Conservation (phyloP, 768 basidiomycete genomes). For the Multifurca ochricompacta region DNA sequence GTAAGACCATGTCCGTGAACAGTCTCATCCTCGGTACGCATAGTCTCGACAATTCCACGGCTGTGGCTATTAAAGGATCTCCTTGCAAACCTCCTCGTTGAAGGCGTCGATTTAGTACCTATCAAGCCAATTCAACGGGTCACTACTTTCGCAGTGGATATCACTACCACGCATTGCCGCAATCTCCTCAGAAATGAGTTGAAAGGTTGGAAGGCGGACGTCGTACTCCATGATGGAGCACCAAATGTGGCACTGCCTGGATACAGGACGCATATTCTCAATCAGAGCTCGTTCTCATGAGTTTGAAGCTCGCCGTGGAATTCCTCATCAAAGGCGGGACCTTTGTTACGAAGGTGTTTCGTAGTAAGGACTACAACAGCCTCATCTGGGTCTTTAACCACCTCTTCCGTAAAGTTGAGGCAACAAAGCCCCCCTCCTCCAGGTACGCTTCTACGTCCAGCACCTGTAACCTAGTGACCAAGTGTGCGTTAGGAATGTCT, state of each 20-base stretch:
- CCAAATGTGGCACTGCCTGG: slow-evolving; percentile 99
- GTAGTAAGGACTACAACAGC: slow-evolving; percentile 96
- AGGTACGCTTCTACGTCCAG: slow-evolving; percentile 44
- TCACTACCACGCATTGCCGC: slow-evolving; percentile 88
- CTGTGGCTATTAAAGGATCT: neutral
- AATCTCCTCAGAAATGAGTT: slow-evolving; percentile 77
- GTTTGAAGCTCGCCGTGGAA: slow-evolving; percentile 90
- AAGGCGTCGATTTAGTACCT: slow-evolving; percentile 91
- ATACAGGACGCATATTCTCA: slow-evolving; percentile 97
- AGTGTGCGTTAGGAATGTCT: slow-evolving; percentile 69
- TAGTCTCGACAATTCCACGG: neutral
- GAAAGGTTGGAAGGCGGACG: slow-evolving; percentile 98
- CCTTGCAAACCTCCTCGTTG: neutral
- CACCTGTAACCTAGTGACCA: neutral
- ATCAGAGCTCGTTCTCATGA: slow-evolving; percentile 93
- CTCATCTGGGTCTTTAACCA: slow-evolving; percentile 99
- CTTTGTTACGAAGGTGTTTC: slow-evolving; percentile 97
- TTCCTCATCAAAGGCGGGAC: slow-evolving; percentile 90
- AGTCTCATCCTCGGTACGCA: slow-evolving; percentile 81
- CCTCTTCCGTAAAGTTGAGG: slow-evolving; percentile 92
- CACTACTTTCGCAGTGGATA: slow-evolving; percentile 87
- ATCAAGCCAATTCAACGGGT: slow-evolving; percentile 94
- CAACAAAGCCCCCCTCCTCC: slow-evolving; percentile 97
- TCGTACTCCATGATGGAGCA: slow-evolving; percentile 97
- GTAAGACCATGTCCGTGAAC: slow-evolving; percentile 93